Evolutionary conservation across 1,284 basidiomycete species (phyloP), one percentile per base, ranked within the genome.

Genomic region (Moniliophthora roreri): DNA sequence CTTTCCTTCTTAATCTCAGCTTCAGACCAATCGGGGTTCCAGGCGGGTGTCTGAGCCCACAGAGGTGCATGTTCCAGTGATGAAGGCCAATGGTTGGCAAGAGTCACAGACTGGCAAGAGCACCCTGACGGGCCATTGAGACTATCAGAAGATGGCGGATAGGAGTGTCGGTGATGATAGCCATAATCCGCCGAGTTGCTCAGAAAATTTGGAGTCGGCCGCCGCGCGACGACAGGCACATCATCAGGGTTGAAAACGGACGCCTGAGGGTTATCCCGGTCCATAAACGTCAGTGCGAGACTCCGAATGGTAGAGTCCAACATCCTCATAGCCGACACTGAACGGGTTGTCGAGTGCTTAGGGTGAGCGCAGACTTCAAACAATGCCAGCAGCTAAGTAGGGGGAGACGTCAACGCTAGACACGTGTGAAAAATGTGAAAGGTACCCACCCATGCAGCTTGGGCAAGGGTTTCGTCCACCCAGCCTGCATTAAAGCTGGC

Each of bases 311-410:
- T 79, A 3, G 77, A 78, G 63, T 89, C 89, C 13, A 90, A 76
- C 62, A 81, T 75, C 44, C 76, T 55, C 66, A 89, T 67, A 5
- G 83, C 71, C 16, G 85, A 84, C n/a, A 71, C 68, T 37, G 79
- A 76, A 26, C 87, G 79, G 34, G 73, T 63, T 1, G 70, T 69
- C 0, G 78, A 77, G 62, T 87, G 80, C 34, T 74, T 62, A 9
- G 86, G 87, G 63, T 90, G 85, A 0, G 82, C 76, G 57, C 82
- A 87, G 42, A 87, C 68, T 64, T 90, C 87, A 58, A 89, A 91
- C 53, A 89, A 68, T 2, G 85, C 78, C 20, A 90, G 67, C 26
- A 91, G 66, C 87, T 89, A 32, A 50, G 37, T 13, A 39, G 21
- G 21, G 26, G 9, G 8, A 20, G 23, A 41, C n/a, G n/a, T 34